Conservation (phyloP, 352 stramenopile genomes). For the Pythium guiyangense region DNA sequence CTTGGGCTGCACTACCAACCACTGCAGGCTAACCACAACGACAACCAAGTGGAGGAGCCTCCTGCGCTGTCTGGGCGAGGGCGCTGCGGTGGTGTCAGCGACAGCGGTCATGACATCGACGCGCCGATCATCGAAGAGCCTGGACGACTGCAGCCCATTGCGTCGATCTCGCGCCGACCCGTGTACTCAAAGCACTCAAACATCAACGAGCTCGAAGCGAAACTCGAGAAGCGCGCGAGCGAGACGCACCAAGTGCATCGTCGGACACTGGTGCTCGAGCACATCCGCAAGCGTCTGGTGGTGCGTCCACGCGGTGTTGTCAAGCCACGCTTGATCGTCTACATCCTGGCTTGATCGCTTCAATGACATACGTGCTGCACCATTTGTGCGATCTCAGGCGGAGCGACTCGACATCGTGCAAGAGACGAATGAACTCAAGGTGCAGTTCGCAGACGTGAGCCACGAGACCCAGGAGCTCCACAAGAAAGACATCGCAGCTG, state of each 20-base stretch:
- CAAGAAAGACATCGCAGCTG: constrained; percentile 69
- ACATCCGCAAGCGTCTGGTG: constrained; percentile 74
- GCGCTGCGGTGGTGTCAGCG: neutral
- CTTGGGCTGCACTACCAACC: constrained; percentile 54
- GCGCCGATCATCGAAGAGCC: constrained; percentile 37
- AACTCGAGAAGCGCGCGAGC: constrained; percentile 50
- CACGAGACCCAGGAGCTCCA: constrained; percentile 73
- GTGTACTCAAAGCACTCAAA: constrained; percentile 86
- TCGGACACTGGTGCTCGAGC: constrained; percentile 63
- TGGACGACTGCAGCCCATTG: constrained; percentile 61
- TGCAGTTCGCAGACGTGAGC: constrained; percentile 46
- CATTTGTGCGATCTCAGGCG: constrained; percentile 14
- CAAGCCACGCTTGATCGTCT: neutral
- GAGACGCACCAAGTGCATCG: constrained; percentile 62
- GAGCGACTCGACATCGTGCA: constrained; percentile 48
- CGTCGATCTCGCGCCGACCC: constrained; percentile 65
- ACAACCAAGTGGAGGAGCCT: constrained; percentile 21
- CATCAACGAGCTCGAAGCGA: constrained; percentile 64
- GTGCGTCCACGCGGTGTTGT: constrained; percentile 12
- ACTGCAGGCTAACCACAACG: neutral
- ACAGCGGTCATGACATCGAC: neutral
- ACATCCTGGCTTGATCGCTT: too few species aligned
- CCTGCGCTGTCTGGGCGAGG: constrained; percentile 2
- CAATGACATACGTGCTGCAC: neutral
- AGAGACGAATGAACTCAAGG: constrained; percentile 62